These are phyloP conservation scores for Sporothrix luriei DNA, from an alignment of 2,329 filamentous ascomycete genomes.

Conservation along the genomic window DNA sequence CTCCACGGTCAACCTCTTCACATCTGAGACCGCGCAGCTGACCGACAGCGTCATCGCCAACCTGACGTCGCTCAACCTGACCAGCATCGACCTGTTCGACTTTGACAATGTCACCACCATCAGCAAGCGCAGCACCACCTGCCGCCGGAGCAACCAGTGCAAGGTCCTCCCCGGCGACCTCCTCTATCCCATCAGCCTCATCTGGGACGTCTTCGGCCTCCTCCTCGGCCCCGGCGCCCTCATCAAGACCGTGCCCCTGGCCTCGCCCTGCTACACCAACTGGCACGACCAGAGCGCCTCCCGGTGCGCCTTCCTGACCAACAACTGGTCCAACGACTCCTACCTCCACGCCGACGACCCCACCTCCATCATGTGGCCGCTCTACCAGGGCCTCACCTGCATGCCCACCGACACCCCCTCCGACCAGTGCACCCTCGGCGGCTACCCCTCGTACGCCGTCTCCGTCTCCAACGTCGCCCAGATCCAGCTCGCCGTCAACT, in stretches of 20 bases:
- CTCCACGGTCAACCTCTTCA: constrained; percentile 32
- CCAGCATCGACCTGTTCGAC: constrained; percentile 32
- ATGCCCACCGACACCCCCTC: constrained; percentile 37
- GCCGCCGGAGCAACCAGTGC: constrained; percentile 29
- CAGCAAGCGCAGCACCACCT: constrained; percentile 10
- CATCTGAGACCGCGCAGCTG: constrained; percentile 37
- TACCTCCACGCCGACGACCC: constrained; percentile 45
- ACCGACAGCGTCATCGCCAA: constrained; percentile 35
- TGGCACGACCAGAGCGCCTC: constrained; percentile 48
- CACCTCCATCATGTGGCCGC: constrained; percentile 47
- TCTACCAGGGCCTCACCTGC: constrained; percentile 48
- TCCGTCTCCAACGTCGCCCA: constrained; percentile 48
- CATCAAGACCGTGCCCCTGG: constrained; percentile 57
- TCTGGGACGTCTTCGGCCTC: constrained; percentile 56
- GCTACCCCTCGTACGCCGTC: constrained; percentile 49
- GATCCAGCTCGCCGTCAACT: constrained; percentile 52
- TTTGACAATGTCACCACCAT: constrained; percentile 25
- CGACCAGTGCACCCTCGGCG: constrained; percentile 43
- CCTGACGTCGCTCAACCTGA: constrained; percentile 34
- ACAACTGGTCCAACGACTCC: constrained; percentile 43
- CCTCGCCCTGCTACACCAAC: constrained; percentile 54
- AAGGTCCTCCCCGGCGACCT: constrained; percentile 50
- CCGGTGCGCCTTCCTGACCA: constrained; percentile 46
- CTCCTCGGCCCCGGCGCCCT: constrained; percentile 53
- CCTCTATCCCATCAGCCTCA: constrained; percentile 53